phyloP scores from a whole-genome alignment of 2,329 filamentous ascomycete species.

The Pyrenochaeta sp. region DNA sequence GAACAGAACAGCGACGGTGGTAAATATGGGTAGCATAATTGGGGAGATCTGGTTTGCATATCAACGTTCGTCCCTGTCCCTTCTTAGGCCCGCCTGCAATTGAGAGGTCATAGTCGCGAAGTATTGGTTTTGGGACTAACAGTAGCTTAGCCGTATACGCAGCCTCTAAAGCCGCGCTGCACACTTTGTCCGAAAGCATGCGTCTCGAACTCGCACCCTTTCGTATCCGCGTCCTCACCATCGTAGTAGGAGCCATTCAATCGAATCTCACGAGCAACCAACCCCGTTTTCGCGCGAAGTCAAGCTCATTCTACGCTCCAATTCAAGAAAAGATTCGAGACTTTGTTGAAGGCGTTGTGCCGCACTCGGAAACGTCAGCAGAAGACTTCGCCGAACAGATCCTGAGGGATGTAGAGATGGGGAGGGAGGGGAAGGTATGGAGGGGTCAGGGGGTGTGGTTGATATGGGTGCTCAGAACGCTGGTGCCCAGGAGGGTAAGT shows the following conservation, averaged over 20 bases:
- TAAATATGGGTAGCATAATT: conserved; percentile 1
- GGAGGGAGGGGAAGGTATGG: conserved; percentile 2
- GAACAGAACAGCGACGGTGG: background rate
- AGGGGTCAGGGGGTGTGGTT: background rate
- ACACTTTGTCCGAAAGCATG: conserved; percentile 30
- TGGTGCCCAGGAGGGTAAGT: background rate
- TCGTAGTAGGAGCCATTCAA: conserved; percentile 19
- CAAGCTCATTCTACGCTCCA: conserved; percentile 6
- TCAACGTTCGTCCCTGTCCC: background rate
- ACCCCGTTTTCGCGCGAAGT: background rate
- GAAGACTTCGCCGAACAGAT: conserved; percentile 3
- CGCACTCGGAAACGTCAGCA: background rate
- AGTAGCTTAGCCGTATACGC: conserved; percentile 29
- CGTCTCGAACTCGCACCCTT: conserved; percentile 29
- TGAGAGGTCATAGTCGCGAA: too few relatives aligned
- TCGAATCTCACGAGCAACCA: conserved; percentile 9
- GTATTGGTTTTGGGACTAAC: too few relatives aligned
- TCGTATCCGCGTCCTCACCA: conserved; percentile 23
- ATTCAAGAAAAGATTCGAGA: conserved; percentile 3
- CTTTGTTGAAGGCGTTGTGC: background rate
- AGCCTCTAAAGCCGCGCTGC: conserved; percentile 48
- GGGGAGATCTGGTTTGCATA: conserved; percentile 2
- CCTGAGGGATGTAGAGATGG: background rate
- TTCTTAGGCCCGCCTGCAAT: too few relatives aligned
- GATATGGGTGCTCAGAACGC: background rate